Percentiles rank a stretch among this genome's conserved stretches.
phyloP scores from a whole-genome alignment of 75 land plant species.

The Cupressus sempervirens region DNA sequence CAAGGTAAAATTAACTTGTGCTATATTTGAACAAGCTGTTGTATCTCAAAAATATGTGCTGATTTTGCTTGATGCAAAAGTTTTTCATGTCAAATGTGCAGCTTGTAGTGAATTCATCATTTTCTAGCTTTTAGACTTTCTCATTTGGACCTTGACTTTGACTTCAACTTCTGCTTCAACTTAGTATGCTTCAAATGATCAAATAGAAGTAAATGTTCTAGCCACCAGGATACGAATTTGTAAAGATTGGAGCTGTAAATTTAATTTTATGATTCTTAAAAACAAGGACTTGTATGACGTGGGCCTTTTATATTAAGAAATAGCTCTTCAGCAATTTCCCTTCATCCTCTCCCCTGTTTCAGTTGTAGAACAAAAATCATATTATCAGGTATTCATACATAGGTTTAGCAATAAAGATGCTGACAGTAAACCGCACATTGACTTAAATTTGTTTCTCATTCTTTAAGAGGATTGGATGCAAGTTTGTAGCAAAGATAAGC shows the following conservation, averaged over 20 bases:
- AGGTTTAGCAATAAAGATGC: background rate
- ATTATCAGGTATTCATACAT: background rate
- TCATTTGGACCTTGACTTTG: background rate
- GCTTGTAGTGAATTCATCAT: background rate
- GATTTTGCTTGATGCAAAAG: background rate
- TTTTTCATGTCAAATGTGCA: background rate
- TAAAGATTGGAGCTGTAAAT: background rate
- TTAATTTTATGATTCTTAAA: background rate
- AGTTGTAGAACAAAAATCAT: background rate
- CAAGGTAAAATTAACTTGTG: conserved; percentile 43
- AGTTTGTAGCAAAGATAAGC: background rate
- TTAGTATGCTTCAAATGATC: background rate
- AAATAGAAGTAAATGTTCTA: background rate
- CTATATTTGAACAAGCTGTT: background rate
- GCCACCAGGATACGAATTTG: background rate
- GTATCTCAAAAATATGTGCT: background rate
- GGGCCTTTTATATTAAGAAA: background rate
- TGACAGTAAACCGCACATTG: background rate
- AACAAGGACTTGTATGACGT: background rate
- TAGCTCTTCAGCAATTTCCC: background rate
- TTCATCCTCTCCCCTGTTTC: background rate
- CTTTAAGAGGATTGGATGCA: background rate
- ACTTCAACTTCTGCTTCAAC: background rate
- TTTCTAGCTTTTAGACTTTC: background rate
- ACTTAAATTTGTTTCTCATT: background rate